phyloP scores from a whole-genome alignment of 108 stramenopile species.

The Stephanodiscus minutulus region DNA sequence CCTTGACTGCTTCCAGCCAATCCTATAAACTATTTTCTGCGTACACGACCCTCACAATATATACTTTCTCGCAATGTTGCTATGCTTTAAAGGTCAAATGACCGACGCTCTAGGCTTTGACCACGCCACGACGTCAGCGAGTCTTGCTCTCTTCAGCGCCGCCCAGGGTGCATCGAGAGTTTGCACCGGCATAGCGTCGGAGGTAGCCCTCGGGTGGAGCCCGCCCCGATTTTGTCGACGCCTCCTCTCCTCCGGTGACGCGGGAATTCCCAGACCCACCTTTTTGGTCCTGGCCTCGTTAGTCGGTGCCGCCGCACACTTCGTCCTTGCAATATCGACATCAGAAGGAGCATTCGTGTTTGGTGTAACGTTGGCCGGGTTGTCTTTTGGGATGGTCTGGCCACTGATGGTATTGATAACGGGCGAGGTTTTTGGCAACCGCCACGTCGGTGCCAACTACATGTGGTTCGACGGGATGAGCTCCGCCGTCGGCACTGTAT shows the following conservation, averaged over 20 bases:
- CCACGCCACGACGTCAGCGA: conserved; percentile 59
- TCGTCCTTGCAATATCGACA: conserved; percentile 59
- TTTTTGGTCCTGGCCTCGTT: conserved; percentile 76
- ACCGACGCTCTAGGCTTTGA: conserved; percentile 74
- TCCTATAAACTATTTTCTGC: neutral
- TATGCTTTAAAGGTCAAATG: conserved; percentile 60
- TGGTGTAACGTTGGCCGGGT: conserved; percentile 70
- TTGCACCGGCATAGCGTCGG: conserved; percentile 68
- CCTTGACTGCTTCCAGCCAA: neutral
- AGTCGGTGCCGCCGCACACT: conserved; percentile 61
- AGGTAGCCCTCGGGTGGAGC: conserved; percentile 61
- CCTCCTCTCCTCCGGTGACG: conserved; percentile 34
- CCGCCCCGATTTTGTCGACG: conserved; percentile 42
- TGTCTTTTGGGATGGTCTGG: conserved; percentile 88
- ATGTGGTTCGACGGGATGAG: conserved; percentile 86
- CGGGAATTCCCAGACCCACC: conserved; percentile 70
- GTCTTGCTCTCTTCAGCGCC: conserved; percentile 78
- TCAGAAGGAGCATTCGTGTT: conserved; percentile 64
- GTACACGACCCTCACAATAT: neutral
- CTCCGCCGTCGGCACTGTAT: conserved; percentile 80
- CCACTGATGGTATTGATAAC: conserved; percentile 66
- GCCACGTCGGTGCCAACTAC: conserved; percentile 81
- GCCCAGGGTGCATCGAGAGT: conserved; percentile 79
- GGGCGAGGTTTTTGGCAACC: conserved; percentile 67
- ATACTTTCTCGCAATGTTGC: too few species aligned